A percentile compares a stretch with the other conserved stretches of the same genome.
Evolutionary conservation across 495 filamentous ascomycete species (phyloP).

Genomic region (Podospora pseudopauciseta): DNA sequence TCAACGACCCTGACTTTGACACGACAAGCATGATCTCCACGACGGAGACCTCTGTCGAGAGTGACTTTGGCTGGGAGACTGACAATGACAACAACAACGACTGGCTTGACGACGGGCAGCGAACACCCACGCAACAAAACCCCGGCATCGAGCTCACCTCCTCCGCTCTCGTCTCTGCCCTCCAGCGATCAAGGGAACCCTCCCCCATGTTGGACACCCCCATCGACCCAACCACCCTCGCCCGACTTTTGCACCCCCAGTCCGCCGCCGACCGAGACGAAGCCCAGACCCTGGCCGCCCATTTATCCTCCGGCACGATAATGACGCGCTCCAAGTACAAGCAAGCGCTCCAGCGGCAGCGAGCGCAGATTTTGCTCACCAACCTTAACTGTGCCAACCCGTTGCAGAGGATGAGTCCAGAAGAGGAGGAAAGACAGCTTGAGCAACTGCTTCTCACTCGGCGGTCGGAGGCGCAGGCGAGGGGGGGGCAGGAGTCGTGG

Average conservation of each 20-base stretch:
- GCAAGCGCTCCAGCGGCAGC: conserved; percentile 59
- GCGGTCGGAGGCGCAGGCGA: conserved; percentile 30
- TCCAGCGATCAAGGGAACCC: conserved; percentile 45
- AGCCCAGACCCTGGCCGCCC: conserved; percentile 76
- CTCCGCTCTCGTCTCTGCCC: conserved; percentile 14
- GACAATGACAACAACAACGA: conserved; percentile 36
- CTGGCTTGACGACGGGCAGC: conserved; percentile 52
- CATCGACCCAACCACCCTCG: conserved; percentile 65
- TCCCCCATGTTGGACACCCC: conserved; percentile 60
- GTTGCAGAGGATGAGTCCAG: conserved; percentile 42
- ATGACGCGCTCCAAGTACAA: conserved; percentile 78
- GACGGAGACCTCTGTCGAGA: conserved; percentile 37
- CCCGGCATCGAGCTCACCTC: conserved; percentile 14
- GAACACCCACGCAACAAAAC: conserved; percentile 65
- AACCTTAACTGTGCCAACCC: conserved; percentile 29
- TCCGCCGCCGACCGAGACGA: conserved; percentile 73
- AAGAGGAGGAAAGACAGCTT: conserved; percentile 76
- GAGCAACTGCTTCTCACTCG: conserved; percentile 76
- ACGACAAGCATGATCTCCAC: conserved; percentile 71
- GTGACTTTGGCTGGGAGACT: conserved; percentile 52
- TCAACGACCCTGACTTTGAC: conserved; percentile 64
- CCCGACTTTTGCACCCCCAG: conserved; percentile 78
- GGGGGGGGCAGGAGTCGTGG: conserved; percentile 45
- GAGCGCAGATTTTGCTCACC: conserved; percentile 60
- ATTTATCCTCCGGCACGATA: conserved; percentile 64